A percentile compares a stretch with the other conserved stretches of the same genome.
Evolutionary conservation across 768 basidiomycete genomes (phyloP).

Genomic region (Mycena epipterygia): DNA sequence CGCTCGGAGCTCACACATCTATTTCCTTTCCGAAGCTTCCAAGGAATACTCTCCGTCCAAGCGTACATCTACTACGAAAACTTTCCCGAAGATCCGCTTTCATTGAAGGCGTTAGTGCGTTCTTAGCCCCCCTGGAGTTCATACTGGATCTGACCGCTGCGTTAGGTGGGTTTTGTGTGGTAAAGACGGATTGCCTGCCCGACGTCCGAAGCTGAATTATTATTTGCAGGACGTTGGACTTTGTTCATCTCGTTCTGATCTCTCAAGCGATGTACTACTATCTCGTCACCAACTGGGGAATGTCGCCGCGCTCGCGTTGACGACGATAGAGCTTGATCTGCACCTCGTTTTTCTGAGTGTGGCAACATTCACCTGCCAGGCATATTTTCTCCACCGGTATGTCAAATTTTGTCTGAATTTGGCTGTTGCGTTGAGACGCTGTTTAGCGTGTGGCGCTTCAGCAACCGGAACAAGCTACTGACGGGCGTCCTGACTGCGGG

Average conservation of each 20-base stretch:
- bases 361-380: not conserved
- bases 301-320: not conserved
- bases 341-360: not conserved
- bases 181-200: not conserved
- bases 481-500: not conserved
- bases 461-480: not conserved
- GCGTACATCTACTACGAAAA: conserved; percentile 10
- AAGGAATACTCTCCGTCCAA: conserved; percentile 17
- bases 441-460: not conserved
- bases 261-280: conserved; percentile 11
- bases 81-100: not conserved
- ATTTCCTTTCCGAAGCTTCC: not conserved
- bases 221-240: not conserved
- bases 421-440: not conserved
- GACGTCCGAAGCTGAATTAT: not conserved
- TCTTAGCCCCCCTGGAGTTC: not conserved
- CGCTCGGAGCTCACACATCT: not conserved
- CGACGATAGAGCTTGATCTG: not conserved
- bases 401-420: not conserved
- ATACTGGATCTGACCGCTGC: not conserved
- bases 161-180: conserved; percentile 5
- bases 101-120: conserved; percentile 2
- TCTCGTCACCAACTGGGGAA: conserved; percentile 11
- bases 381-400: not conserved
- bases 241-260: conserved; percentile 8